Evolutionary conservation across 352 stramenopile genomes (phyloP).

Genomic region (Pythium folliculosum): DNA sequence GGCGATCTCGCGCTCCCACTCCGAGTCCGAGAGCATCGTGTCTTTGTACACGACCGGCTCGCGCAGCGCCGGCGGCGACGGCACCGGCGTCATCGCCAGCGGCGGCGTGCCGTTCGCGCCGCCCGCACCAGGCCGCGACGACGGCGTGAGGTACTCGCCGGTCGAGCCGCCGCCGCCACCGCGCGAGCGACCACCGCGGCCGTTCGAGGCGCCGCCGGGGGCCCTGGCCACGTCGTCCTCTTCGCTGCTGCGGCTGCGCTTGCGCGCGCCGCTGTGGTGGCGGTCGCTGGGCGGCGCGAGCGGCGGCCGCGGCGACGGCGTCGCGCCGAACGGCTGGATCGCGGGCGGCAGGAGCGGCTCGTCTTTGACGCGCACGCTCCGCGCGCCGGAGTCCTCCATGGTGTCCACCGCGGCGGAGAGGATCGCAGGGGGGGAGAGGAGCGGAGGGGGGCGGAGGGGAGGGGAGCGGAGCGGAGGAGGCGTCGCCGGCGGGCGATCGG

Average conservation of each 20-base stretch:
- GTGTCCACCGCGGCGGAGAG: background rate
- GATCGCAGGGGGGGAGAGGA: background rate
- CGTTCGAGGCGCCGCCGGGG: background rate
- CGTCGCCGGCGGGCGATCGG: background rate
- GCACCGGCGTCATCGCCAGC: constrained; percentile 17
- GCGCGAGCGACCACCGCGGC: background rate
- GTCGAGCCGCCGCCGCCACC: background rate
- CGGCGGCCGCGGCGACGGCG: constrained; percentile 16
- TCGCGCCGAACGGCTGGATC: constrained; percentile 9
- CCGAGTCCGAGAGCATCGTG: constrained; percentile 59
- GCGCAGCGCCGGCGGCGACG: constrained; percentile 6
- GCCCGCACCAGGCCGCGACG: constrained; percentile 2
- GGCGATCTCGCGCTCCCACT: constrained; percentile 74
- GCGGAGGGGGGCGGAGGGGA: background rate
- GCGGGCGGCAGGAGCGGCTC: constrained; percentile 10
- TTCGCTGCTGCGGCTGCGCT: constrained; percentile 29
- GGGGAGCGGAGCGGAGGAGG: background rate
- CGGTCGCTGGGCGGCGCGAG: constrained; percentile 13
- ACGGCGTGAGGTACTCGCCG: constrained; percentile 16
- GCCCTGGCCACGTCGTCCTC: background rate
- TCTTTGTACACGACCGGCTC: constrained; percentile 19
- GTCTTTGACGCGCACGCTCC: constrained; percentile 5
- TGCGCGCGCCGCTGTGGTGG: constrained; percentile 17
- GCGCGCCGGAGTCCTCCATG: constrained; percentile 5
- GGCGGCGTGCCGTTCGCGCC: constrained; percentile 7